Percentiles rank a stretch among this genome's conserved stretches.
phyloP scores from a whole-genome alignment of 306 rosid species.

The Quercus agrifolia region DNA sequence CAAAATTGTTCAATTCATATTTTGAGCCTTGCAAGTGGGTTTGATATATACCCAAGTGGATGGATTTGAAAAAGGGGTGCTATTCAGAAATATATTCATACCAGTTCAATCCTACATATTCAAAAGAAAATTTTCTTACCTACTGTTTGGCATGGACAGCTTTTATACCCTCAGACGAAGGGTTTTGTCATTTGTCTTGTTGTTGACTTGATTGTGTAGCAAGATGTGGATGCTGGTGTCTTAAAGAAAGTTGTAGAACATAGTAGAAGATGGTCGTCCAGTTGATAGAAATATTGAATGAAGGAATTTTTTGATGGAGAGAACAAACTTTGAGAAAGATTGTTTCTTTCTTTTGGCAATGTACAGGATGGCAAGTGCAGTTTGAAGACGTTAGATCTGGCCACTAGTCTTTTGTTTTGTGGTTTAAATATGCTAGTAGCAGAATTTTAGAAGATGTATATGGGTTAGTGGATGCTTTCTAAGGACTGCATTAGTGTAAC shows the following conservation, averaged over 20 bases:
- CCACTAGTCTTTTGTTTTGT: no score
- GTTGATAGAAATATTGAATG: no score
- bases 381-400: no score
- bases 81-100: background rate
- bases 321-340: no score
- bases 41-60: background rate
- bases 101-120: background rate
- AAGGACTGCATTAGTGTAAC: no score
- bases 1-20: background rate
- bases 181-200: background rate
- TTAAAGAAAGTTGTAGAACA: constrained; percentile 60
- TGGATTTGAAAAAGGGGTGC: background rate
- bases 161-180: background rate
- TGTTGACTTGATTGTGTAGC: constrained; percentile 46
- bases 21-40: background rate
- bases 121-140: background rate
- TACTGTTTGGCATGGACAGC: background rate
- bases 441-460: no score
- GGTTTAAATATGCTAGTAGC: no score
- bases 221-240: constrained; percentile 96
- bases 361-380: no score
- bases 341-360: no score
- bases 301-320: no score
- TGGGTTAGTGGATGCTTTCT: no score
- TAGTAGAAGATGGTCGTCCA: constrained; percentile 68